Conservation (phyloP, 306 rosid genomes). For the Vigna nakashimae region DNA sequence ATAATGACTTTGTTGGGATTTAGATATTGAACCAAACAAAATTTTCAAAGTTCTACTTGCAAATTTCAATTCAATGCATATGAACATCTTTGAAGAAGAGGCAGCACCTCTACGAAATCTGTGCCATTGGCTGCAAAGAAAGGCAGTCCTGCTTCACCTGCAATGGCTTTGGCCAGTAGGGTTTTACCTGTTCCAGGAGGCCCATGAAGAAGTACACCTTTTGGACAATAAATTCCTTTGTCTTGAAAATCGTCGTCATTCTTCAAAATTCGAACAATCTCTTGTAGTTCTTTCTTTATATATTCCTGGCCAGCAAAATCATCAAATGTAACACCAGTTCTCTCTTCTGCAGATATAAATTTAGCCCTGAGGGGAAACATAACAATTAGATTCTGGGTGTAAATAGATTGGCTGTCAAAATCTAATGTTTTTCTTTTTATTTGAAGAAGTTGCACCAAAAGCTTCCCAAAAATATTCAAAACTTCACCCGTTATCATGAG, state of each 20-base stretch:
- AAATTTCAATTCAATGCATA: slow-evolving; percentile 39
- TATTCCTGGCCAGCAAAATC: slow-evolving; percentile 99
- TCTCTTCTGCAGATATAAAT: slow-evolving; percentile 96
- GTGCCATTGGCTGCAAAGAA: slow-evolving; percentile 98
- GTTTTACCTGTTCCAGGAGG: slow-evolving; percentile 99
- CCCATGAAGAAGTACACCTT: slow-evolving; percentile 98
- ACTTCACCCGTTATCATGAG: slow-evolving; percentile 37
- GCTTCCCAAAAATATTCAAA: slow-evolving; percentile 33
- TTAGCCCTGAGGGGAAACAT: slow-evolving; percentile 83
- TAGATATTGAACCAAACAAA: slow-evolving; percentile 26
- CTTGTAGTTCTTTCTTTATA: slow-evolving; percentile 94
- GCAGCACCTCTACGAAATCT: slow-evolving; percentile 93
- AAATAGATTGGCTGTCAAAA: slow-evolving; percentile 16
- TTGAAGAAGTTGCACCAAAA: slow-evolving; percentile 34
- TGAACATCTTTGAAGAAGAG: slow-evolving; percentile 42
- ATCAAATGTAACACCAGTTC: slow-evolving; percentile 91
- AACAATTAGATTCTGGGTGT: slow-evolving; percentile 49
- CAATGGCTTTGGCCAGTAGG: slow-evolving; percentile 95
- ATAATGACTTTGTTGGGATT: slow-evolving; percentile 39
- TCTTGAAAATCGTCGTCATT: slow-evolving; percentile 94
- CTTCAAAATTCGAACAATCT: slow-evolving; percentile 88
- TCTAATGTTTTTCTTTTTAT: slow-evolving; percentile 30
- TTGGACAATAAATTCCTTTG: slow-evolving; percentile 95
- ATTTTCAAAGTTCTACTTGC: slow-evolving; percentile 19
- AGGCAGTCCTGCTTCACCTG: slow-evolving; percentile 99